These are phyloP conservation scores for Arthrobotrys entomopaga DNA, from an alignment of 2,329 filamentous ascomycete genomes.

Conservation along the genomic window DNA sequence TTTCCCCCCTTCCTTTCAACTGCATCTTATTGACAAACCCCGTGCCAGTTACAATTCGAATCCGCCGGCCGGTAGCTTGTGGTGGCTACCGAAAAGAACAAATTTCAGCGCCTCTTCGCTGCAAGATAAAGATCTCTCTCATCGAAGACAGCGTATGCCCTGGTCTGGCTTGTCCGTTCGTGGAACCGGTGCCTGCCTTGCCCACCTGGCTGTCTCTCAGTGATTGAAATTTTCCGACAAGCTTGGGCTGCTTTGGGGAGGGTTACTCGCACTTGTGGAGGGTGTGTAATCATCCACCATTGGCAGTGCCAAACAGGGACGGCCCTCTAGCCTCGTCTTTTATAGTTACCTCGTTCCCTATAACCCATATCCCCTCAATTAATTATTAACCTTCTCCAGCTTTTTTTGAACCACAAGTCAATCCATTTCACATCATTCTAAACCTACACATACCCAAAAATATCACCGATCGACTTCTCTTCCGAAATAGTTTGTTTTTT, in stretches of 20 bases:
- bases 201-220: not conserved
- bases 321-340: constrained; percentile 51
- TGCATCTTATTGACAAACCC: constrained; percentile 6
- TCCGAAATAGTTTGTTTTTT: constrained; percentile 49
- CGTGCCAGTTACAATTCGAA: constrained; percentile 20
- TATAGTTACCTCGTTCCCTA: constrained; percentile 52
- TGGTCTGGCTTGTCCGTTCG: constrained; percentile 3
- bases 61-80: constrained; percentile 15
- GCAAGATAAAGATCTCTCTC: constrained; percentile 21
- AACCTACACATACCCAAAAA: constrained; percentile 47
- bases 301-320: constrained; percentile 55
- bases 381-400: constrained; percentile 36
- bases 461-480: constrained; percentile 49
- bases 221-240: constrained; percentile 54
- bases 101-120: constrained; percentile 23
- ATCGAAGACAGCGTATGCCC: constrained; percentile 18
- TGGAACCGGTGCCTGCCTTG: constrained; percentile 16
- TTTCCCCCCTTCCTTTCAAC: constrained; percentile 20
- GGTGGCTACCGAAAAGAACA: constrained; percentile 5
- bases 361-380: constrained; percentile 53
- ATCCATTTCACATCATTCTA: constrained; percentile 36
- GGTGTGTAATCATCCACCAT: constrained; percentile 47
- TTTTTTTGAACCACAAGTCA: constrained; percentile 37
- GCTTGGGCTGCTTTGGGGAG: constrained; percentile 46
- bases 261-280: constrained; percentile 31